Conservation (phyloP, 1,139 yeast genomes). For the Suhomyces bokatorum region DNA sequence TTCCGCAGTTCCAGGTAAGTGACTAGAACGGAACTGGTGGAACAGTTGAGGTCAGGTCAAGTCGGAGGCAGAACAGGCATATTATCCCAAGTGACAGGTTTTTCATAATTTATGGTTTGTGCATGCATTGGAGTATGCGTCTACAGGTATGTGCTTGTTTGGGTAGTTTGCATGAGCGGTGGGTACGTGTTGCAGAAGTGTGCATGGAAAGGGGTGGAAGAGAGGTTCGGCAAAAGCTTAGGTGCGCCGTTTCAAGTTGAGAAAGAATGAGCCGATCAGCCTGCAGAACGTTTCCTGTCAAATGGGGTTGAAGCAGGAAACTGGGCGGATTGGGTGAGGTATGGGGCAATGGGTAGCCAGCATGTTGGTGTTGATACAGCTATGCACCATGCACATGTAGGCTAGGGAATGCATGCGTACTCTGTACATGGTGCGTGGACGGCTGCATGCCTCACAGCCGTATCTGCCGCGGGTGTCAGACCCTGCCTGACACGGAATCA, state of each 20-base stretch:
- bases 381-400: not conserved
- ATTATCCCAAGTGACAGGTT: no score
- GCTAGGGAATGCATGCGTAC: not conserved
- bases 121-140: no score
- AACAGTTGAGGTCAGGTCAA: no score
- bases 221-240: no score
- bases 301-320: not conserved
- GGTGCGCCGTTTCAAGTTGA: not conserved
- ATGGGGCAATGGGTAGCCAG: not conserved
- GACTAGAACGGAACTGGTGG: not conserved
- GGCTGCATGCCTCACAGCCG: not conserved
- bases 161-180: no score
- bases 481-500: not conserved
- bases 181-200: no score
- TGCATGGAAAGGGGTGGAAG: no score
- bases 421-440: not conserved
- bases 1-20: no score
- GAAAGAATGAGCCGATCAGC: not conserved
- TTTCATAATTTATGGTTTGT: no score
- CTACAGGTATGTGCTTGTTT: no score
- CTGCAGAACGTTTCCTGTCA: not conserved
- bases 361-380: not conserved
- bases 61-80: no score
- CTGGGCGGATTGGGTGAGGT: not conserved
- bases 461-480: not conserved